phyloP scores from a whole-genome alignment of 176 grass and related monocot genomes.

The barley (Hordeum vulgare) region MorexV3_pseudomolecules_assembly NC_058521.1:605449860-605450359 shows the following conservation, averaged over 20 bases:
- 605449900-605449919: not conserved
- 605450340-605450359: not conserved
- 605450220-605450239: too few species aligned
- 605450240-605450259: too few species aligned
- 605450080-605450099: not conserved
- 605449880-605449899: not conserved
- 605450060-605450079: not conserved
- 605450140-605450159: too few species aligned
- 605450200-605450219: too few species aligned
- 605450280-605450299: not conserved
- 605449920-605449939: not conserved
- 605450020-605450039: not conserved
- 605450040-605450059: too few species aligned
- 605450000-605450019: not conserved
- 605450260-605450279: too few species aligned
- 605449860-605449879: not conserved
- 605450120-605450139: not conserved
- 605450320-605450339: not conserved
- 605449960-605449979: not conserved
- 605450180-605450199: too few species aligned
- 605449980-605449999: not conserved
- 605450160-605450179: too few species aligned
- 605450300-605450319: not conserved
- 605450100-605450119: not conserved
- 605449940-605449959: too few species aligned